These are phyloP conservation scores for Vicia sativa DNA, from an alignment of 306 rosid genomes.

Conservation along the genomic window DNA sequence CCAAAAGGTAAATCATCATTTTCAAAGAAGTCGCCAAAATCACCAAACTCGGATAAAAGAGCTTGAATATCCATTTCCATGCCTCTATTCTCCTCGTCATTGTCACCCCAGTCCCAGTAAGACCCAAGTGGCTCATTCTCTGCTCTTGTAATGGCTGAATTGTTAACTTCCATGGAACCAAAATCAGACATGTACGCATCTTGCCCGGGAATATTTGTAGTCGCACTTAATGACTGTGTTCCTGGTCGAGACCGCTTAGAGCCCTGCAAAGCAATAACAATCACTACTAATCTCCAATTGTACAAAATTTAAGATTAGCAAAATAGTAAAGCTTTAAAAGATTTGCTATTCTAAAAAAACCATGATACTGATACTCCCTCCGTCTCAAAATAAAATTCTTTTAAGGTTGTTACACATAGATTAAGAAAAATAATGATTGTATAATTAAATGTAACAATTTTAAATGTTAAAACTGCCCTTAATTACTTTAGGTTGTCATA, in stretches of 20 bases:
- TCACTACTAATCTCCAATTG: slow-evolving; percentile 24
- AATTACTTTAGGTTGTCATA: too few species aligned
- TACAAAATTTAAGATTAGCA: slow-evolving; percentile 29
- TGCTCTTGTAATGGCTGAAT: slow-evolving; percentile 70
- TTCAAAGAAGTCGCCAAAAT: slow-evolving; percentile 92
- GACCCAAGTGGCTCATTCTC: slow-evolving; percentile 74
- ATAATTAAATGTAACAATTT: too few species aligned
- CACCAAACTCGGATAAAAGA: slow-evolving; percentile 90
- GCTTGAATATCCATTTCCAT: slow-evolving; percentile 79
- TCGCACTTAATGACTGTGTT: slow-evolving; percentile 60
- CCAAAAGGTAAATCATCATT: slow-evolving; percentile 87
- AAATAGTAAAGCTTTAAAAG: slow-evolving; percentile 8
- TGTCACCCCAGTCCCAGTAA: slow-evolving; percentile 90
- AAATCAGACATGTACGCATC: slow-evolving; percentile 77
- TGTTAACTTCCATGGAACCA: slow-evolving; percentile 72
- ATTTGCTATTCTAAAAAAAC: slow-evolving; percentile 21
- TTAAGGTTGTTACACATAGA: too few species aligned
- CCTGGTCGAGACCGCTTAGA: slow-evolving; percentile 82
- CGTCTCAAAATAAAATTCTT: too few species aligned
- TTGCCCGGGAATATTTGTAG: slow-evolving; percentile 63
- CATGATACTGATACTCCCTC: background rate
- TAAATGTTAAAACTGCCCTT: too few species aligned
- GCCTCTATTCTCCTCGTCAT: slow-evolving; percentile 74
- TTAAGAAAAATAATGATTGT: too few species aligned
- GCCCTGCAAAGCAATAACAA: slow-evolving; percentile 56